These are phyloP conservation scores for Entophlyctis luteolus DNA, from an alignment of 192 early-diverging fungal genomes.

Conservation along the genomic window DNA sequence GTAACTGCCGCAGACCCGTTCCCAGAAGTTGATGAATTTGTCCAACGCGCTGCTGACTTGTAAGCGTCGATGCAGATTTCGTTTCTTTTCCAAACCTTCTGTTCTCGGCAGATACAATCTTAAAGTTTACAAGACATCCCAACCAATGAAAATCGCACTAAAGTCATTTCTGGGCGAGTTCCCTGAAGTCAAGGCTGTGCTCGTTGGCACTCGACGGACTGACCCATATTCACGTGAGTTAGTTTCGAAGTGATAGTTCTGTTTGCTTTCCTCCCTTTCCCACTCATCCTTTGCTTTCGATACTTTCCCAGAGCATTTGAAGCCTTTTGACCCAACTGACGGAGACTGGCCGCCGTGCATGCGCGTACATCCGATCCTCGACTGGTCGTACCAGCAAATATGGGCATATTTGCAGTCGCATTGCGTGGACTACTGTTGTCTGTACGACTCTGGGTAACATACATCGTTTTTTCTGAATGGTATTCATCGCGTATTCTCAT, in stretches of 20 bases:
- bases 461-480: background rate
- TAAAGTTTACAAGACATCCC: slow-evolving; percentile 60
- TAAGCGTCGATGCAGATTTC: background rate
- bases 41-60: slow-evolving; percentile 42
- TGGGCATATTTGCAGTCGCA: slow-evolving; percentile 71
- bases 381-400: slow-evolving; percentile 82
- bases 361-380: slow-evolving; percentile 86
- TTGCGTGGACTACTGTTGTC: slow-evolving; percentile 74
- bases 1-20: slow-evolving; percentile 76
- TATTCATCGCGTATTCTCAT: background rate
- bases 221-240: slow-evolving; percentile 47
- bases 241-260: background rate
- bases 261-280: background rate
- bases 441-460: slow-evolving; percentile 81
- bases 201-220: slow-evolving; percentile 66
- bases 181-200: slow-evolving; percentile 64
- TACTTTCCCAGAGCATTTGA: slow-evolving; percentile 33
- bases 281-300: background rate
- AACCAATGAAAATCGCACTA: slow-evolving; percentile 77
- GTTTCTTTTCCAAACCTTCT: background rate
- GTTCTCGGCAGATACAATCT: slow-evolving; percentile 63
- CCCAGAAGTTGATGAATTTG: slow-evolving; percentile 83
- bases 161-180: slow-evolving; percentile 59
- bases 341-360: slow-evolving; percentile 86
- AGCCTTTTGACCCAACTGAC: slow-evolving; percentile 62